Evolutionary conservation across 495 filamentous ascomycete species (phyloP).

Genomic region (Hypoxylon cercidicola): DNA sequence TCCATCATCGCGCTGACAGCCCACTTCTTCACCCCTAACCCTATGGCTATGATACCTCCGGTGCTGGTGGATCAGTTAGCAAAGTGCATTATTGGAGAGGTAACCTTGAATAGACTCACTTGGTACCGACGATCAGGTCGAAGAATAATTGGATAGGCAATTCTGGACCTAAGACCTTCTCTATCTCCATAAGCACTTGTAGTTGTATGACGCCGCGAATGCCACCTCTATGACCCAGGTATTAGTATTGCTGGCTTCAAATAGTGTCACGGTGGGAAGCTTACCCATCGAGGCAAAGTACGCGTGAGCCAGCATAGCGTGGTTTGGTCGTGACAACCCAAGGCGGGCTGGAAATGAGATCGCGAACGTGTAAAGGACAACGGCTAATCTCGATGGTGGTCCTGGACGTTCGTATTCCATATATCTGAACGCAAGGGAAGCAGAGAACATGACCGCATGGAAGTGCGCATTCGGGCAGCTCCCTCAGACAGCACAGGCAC

Average conservation of each 20-base stretch:
- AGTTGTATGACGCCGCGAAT: slow-evolving; percentile 62
- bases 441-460: slow-evolving; percentile 70
- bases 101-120: slow-evolving; percentile 48
- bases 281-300: slow-evolving; percentile 68
- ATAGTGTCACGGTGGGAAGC: background rate
- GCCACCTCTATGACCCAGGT: slow-evolving; percentile 51
- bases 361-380: slow-evolving; percentile 49
- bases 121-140: slow-evolving; percentile 64
- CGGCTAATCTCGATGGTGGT: slow-evolving; percentile 44
- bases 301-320: slow-evolving; percentile 57
- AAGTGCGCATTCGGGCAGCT: slow-evolving; percentile 62
- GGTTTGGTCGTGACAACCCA: slow-evolving; percentile 58
- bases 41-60: slow-evolving; percentile 67
- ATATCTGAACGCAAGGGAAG: slow-evolving; percentile 52
- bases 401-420: slow-evolving; percentile 43
- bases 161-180: slow-evolving; percentile 50
- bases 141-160: slow-evolving; percentile 57
- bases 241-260: slow-evolving; percentile 7
- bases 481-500: slow-evolving; percentile 67
- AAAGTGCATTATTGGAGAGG: background rate
- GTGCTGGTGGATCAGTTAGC: slow-evolving; percentile 50
- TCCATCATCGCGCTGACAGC: slow-evolving; percentile 53
- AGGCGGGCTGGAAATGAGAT: slow-evolving; percentile 44
- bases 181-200: slow-evolving; percentile 55
- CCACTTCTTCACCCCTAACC: slow-evolving; percentile 62